These are phyloP conservation scores for Tylopilus cervinicoccineus DNA, from an alignment of 768 basidiomycete genomes.

Conservation along the genomic window DNA sequence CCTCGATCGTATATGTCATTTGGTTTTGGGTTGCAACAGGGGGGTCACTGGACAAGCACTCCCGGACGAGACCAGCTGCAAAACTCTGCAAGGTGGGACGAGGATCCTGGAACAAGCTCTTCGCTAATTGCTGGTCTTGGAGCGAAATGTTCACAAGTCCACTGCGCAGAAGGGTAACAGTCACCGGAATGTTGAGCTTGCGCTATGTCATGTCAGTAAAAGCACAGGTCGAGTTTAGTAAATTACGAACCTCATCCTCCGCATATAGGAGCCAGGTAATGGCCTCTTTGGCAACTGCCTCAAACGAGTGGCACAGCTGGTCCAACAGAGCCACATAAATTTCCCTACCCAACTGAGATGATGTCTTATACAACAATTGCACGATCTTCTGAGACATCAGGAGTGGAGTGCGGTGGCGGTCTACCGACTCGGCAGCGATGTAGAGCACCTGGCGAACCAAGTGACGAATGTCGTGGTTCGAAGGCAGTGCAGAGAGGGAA, in stretches of 20 bases:
- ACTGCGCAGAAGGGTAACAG: constrained; percentile 80
- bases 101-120: constrained; percentile 74
- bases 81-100: constrained; percentile 77
- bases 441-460: constrained; percentile 79
- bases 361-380: constrained; percentile 88
- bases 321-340: constrained; percentile 89
- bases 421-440: constrained; percentile 74
- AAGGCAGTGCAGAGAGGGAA: constrained; percentile 65
- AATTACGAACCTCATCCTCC: constrained; percentile 79
- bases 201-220: constrained; percentile 48
- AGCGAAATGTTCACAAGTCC: constrained; percentile 72
- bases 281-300: constrained; percentile 94
- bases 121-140: constrained; percentile 89
- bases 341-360: constrained; percentile 82
- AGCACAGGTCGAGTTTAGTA: not conserved
- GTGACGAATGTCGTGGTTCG: constrained; percentile 83
- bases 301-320: constrained; percentile 82
- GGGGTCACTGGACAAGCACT: constrained; percentile 78
- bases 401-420: constrained; percentile 83
- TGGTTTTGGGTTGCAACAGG: constrained; percentile 78
- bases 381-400: constrained; percentile 96
- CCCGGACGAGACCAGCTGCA: constrained; percentile 77
- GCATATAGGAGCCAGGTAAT: constrained; percentile 95
- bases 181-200: constrained; percentile 94
- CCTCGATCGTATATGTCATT: constrained; percentile 76